These are phyloP conservation scores for Diaporthe eres DNA, from an alignment of 2,329 filamentous ascomycete genomes.

Conservation along the genomic window DNA sequence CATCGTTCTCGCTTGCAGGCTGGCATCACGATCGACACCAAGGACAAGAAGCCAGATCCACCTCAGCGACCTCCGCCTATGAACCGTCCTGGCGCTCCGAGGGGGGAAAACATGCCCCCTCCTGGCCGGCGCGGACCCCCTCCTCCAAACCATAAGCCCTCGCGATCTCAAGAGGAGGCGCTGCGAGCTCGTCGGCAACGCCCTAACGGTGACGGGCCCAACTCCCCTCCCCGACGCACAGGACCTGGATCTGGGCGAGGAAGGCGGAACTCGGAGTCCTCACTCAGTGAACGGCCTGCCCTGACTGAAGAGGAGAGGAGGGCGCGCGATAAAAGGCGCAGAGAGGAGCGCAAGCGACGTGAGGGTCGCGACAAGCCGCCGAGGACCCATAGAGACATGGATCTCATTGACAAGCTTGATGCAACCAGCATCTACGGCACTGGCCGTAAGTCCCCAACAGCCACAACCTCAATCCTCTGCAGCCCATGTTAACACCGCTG, in stretches of 20 bases:
- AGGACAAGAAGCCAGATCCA: conserved; percentile 62
- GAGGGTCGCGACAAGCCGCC: conserved; percentile 65
- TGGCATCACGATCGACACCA: conserved; percentile 77
- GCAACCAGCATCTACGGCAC: conserved; percentile 96
- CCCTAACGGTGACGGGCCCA: conserved; percentile 53
- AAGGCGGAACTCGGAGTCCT: conserved; percentile 86
- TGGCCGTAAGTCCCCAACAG: conserved; percentile 74
- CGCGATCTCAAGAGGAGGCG: conserved; percentile 77
- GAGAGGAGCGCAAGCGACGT: conserved; percentile 62
- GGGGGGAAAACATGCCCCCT: conserved; percentile 64
- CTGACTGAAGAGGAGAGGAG: conserved; percentile 73
- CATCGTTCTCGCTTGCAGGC: conserved; percentile 65
- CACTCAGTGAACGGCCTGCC: conserved; percentile 69
- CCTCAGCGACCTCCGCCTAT: conserved; percentile 52
- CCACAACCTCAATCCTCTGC: neutral
- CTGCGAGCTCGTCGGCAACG: conserved; percentile 62
- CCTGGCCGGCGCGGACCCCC: conserved; percentile 58
- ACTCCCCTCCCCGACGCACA: conserved; percentile 50
- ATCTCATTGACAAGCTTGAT: conserved; percentile 97
- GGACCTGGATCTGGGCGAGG: conserved; percentile 61
- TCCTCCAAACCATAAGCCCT: conserved; percentile 69
- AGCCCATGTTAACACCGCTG: neutral
- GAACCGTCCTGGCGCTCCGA: conserved; percentile 55
- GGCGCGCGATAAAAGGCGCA: conserved; percentile 61
- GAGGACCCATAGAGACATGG: conserved; percentile 70